phyloP scores from a whole-genome alignment of 345 rosid genomes.

The Boechera retrofracta region DNA sequence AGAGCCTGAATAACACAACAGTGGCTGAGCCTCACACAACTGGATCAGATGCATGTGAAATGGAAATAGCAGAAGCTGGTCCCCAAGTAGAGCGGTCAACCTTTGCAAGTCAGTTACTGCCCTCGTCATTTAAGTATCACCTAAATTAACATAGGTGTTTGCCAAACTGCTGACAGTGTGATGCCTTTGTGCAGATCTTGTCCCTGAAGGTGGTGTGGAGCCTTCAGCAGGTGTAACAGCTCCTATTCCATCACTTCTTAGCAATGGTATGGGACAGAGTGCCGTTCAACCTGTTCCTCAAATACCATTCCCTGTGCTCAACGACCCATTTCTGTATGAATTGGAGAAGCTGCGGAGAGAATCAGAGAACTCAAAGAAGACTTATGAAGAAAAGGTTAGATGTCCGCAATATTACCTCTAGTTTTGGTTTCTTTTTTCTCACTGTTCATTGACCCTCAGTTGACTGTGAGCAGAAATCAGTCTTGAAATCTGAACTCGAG shows the following conservation, averaged over 20 bases:
- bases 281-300: slow-evolving; percentile 39
- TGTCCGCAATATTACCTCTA: slow-evolving; percentile 19
- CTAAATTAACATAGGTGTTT: slow-evolving; percentile 14
- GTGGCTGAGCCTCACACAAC: slow-evolving; percentile 33
- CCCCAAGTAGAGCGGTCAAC: slow-evolving; percentile 38
- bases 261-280: slow-evolving; percentile 29
- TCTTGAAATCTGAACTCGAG: slow-evolving; percentile 42
- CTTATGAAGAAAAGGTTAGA: slow-evolving; percentile 37
- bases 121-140: slow-evolving; percentile 18
- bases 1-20: slow-evolving; percentile 35
- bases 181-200: slow-evolving; percentile 32
- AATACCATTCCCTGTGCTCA: slow-evolving; percentile 40
- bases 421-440: slow-evolving; percentile 24
- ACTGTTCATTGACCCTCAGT: neutral
- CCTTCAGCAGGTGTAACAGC: slow-evolving; percentile 38
- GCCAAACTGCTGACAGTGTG: slow-evolving; percentile 25
- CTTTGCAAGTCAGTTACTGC: slow-evolving; percentile 41
- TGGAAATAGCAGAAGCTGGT: slow-evolving; percentile 29
- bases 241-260: slow-evolving; percentile 28
- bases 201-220: slow-evolving; percentile 30
- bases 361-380: slow-evolving; percentile 43
- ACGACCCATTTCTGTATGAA: slow-evolving; percentile 45
- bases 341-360: slow-evolving; percentile 48
- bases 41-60: slow-evolving; percentile 34
- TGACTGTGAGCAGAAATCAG: slow-evolving; percentile 38